Conservation (phyloP, 257 asterid species). For the Cinchona pubescens region DNA sequence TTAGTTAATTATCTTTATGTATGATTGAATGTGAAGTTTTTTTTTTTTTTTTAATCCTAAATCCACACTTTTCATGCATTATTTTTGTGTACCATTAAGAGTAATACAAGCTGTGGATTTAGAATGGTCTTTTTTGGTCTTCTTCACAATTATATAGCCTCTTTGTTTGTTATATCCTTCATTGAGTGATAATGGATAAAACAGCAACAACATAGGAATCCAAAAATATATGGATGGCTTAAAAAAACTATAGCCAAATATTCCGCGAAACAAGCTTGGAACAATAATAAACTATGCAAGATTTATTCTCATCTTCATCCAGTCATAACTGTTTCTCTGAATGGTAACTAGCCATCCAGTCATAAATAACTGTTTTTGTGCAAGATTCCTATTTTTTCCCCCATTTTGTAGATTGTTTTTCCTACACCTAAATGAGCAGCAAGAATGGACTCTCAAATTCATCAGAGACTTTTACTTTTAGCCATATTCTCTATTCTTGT, state of each 20-base stretch:
- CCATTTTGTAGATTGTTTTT: background rate
- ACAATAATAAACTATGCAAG: background rate
- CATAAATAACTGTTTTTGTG: too few relatives aligned
- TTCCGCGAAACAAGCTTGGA: constrained; percentile 7
- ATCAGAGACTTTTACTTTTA: background rate
- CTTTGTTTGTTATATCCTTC: too few relatives aligned
- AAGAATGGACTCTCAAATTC: constrained; percentile 15
- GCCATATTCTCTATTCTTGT: constrained; percentile 2
- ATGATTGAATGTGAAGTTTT: too few relatives aligned
- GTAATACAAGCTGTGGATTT: too few relatives aligned
- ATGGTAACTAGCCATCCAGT: constrained; percentile 6
- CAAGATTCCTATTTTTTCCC: constrained; percentile 7
- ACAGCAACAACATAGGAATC: background rate
- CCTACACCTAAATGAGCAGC: background rate
- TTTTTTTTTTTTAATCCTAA: too few relatives aligned
- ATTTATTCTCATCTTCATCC: background rate
- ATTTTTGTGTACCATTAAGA: too few relatives aligned
- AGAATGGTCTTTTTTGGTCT: too few relatives aligned
- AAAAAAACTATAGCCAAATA: background rate
- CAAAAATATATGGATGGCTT: background rate
- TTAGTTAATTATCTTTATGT: too few relatives aligned
- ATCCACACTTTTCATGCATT: too few relatives aligned
- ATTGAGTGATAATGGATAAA: background rate
- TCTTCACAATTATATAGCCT: too few relatives aligned
- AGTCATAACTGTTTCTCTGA: background rate